A percentile compares a stretch with the other conserved stretches of the same genome.
Conservation (phyloP, 306 rosid species). For the Gynostemma pentaphyllum region DNA sequence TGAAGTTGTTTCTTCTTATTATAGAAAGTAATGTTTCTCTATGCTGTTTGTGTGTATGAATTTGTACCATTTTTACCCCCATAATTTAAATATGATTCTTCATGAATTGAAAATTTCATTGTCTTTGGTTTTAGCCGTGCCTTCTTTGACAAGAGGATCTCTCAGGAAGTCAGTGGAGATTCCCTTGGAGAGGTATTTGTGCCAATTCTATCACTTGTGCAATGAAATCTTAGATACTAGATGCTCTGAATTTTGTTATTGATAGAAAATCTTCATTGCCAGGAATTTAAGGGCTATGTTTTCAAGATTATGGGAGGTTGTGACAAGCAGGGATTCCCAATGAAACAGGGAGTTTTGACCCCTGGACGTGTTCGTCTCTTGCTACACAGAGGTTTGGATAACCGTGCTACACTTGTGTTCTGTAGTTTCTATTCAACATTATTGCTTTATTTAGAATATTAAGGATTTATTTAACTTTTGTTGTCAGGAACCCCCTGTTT, state of each 20-base stretch:
- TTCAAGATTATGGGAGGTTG: slow-evolving; percentile 54
- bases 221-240: not conserved
- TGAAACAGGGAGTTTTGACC: slow-evolving; percentile 55
- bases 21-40: not conserved
- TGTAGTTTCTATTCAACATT: not conserved
- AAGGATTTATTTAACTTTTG: not conserved
- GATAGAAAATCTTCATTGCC: not conserved
- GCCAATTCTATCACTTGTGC: not conserved
- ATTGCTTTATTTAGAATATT: not conserved
- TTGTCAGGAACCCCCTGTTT: slow-evolving; percentile 49
- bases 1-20: not conserved
- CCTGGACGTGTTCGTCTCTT: slow-evolving; percentile 43
- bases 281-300: slow-evolving; percentile 49
- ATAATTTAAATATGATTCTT: too few species aligned
- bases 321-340: slow-evolving; percentile 53
- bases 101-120: not conserved
- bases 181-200: slow-evolving; percentile 40
- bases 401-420: not conserved
- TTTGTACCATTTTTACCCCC: not conserved
- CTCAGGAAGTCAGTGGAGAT: slow-evolving; percentile 54
- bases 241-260: not conserved
- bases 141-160: slow-evolving; percentile 49
- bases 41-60: not conserved
- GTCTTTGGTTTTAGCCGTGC: slow-evolving; percentile 26
- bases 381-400: slow-evolving; percentile 33